A percentile compares a stretch with the other conserved stretches of the same genome.
Evolutionary conservation across 805 yeast species (phyloP).

Genomic region (Pachysolen tannophilus): DNA sequence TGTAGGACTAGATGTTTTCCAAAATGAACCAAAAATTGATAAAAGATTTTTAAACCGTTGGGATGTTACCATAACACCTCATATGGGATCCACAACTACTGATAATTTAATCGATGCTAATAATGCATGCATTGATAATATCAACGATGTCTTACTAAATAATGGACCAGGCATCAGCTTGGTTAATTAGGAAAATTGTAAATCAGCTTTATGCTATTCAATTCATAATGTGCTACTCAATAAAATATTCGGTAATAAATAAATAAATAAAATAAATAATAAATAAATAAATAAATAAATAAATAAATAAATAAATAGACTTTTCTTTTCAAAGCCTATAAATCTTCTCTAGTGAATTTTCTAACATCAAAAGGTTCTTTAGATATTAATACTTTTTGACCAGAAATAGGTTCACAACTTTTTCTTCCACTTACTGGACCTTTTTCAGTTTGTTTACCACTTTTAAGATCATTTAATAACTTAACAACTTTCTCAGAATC

Average conservation of each 20-base stretch:
- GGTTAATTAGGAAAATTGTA: constrained; percentile 14
- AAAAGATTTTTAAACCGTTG: constrained; percentile 17
- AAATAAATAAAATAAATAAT: neutral
- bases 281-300: neutral
- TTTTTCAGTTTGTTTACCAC: constrained; percentile 44
- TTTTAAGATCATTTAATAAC: constrained; percentile 53
- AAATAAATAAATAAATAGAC: constrained; percentile 3
- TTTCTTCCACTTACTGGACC: constrained; percentile 69
- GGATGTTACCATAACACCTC: constrained; percentile 51
- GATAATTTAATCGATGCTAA: constrained; percentile 39
- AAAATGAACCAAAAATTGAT: constrained; percentile 40
- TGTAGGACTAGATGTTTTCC: constrained; percentile 55
- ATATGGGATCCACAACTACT: constrained; percentile 49
- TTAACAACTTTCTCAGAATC: constrained; percentile 57
- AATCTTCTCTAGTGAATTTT: constrained; percentile 64
- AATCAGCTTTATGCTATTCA: neutral
- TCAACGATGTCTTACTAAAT: constrained; percentile 28
- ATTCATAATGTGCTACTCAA: neutral
- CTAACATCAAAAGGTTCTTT: constrained; percentile 64
- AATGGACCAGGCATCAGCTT: constrained; percentile 28
- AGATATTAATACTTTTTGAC: constrained; percentile 51
- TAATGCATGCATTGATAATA: constrained; percentile 34
- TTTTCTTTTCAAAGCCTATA: constrained; percentile 24
- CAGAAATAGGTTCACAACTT: constrained; percentile 71
- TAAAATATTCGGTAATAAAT: neutral